Evolutionary conservation across 1,284 basidiomycete genomes (phyloP), one percentile per base, ranked within the genome.

Genomic region (Polyporus tsugae): DNA sequence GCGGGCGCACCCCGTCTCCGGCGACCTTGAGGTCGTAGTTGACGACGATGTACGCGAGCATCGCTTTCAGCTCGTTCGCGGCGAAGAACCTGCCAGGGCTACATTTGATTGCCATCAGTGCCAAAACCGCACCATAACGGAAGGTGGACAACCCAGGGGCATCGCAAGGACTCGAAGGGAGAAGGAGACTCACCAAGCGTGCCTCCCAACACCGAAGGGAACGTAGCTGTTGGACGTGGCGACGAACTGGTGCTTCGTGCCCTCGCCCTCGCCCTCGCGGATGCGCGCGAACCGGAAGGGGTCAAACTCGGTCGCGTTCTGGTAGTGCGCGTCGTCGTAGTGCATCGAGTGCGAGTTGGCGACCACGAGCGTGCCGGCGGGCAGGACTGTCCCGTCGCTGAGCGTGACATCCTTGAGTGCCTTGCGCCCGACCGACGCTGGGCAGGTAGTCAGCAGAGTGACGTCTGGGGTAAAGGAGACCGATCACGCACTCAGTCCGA

Each of bases 371-470:
- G 67, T 62, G 19, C 83, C 84, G 13, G 74, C 71, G 11, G 83
- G 82, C 67, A 86, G 73, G 11, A 72, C 76, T n/a, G 82, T 82
- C 25, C 85, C 84, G 57, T 85, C 79, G 17, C 82, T 80, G 68
- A 86, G 82, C 5, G 76, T 78, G 62, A 82, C 80, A 36, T 81
- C 78, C 42, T 77, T 70, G 74, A 83, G 71, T 15, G 80, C 80
- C 63, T 77, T 76, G 63, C 83, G 81, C 17, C 68, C 60, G 63
- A 82, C 71, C 5, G 78, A 74, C 22, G 77, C 83, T 84, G n/a
- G 1, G 13, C 10, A 22, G 22, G 22, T 17, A 49, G 15, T 49
- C n/a, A 53, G 62, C 29, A 39, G 29, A 29, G 29, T 29, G 29
- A 29, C 29, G 29, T 29, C 29, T 29, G 10, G 11, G 6, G 35